Conservation (phyloP, 352 stramenopile genomes). For the Elongisporangium undulatum region DNA sequence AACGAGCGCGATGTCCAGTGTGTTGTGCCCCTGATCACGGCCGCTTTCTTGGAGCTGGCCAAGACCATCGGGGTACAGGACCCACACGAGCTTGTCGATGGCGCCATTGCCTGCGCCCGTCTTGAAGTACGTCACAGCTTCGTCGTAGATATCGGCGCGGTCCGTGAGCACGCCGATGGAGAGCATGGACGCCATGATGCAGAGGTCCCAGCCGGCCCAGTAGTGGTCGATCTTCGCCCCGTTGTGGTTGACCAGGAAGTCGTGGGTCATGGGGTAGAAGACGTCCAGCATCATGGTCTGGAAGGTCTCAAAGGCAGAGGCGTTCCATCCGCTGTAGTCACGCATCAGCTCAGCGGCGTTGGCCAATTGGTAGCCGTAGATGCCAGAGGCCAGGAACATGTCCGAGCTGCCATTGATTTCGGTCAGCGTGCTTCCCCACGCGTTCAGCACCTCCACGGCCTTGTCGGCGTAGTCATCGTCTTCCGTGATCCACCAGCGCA, state of each 20-base stretch:
- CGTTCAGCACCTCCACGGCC: conserved; percentile 10
- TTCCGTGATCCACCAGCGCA: conserved; percentile 12
- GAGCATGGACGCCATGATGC: conserved; percentile 16
- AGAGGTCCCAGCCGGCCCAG: conserved; percentile 19
- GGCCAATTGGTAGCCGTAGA: conserved; percentile 19
- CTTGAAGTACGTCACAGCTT: conserved; percentile 15
- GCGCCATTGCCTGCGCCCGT: conserved; percentile 11
- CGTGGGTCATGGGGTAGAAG: conserved; percentile 20
- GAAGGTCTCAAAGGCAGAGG: conserved; percentile 7
- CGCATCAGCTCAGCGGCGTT: conserved; percentile 17
- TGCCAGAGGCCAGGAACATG: conserved; percentile 12
- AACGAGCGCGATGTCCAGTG: conserved; percentile 9
- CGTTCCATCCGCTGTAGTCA: conserved; percentile 8
- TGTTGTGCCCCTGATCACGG: conserved; percentile 13
- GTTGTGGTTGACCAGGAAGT: conserved; percentile 18
- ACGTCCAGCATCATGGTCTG: conserved; percentile 11
- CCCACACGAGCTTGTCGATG: conserved; percentile 11
- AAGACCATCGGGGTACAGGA: conserved; percentile 11
- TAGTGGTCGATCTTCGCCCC: conserved; percentile 18
- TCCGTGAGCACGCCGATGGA: conserved; percentile 15
- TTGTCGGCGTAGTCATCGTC: conserved; percentile 9
- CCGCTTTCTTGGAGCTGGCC: conserved; percentile 16
- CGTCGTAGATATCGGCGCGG: conserved; percentile 12
- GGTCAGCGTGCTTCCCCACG: conserved; percentile 9
- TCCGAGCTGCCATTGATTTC: conserved; percentile 8